Conservation (phyloP, 352 stramenopile species). For the Phytopythium chamaehyphon region DNA sequence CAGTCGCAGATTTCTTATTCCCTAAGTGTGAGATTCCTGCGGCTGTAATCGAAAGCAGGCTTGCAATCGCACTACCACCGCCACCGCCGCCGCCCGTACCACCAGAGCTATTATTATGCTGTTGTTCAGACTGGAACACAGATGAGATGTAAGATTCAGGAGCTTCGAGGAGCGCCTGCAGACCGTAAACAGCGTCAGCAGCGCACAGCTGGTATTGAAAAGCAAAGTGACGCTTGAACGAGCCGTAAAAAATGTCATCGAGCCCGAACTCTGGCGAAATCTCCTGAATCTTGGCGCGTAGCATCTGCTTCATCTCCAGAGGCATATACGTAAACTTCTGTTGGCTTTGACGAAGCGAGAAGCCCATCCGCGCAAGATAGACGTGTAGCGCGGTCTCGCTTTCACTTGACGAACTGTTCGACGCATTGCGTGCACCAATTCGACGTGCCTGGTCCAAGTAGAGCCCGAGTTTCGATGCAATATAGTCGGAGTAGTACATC, state of each 20-base stretch:
- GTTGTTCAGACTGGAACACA: slow-evolving; percentile 63
- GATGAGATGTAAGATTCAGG: slow-evolving; percentile 60
- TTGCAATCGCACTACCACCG: neutral
- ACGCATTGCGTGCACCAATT: slow-evolving; percentile 56
- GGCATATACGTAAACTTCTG: slow-evolving; percentile 97
- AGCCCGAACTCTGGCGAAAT: slow-evolving; percentile 94
- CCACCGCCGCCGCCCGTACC: neutral
- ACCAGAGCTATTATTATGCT: slow-evolving; percentile 39
- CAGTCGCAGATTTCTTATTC: slow-evolving; percentile 18
- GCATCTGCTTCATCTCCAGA: slow-evolving; percentile 85
- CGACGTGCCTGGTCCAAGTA: slow-evolving; percentile 63
- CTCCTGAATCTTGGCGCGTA: slow-evolving; percentile 91
- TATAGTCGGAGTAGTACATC: slow-evolving; percentile 96
- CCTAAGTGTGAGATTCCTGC: slow-evolving; percentile 19
- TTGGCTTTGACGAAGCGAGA: slow-evolving; percentile 93
- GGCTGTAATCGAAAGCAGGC: slow-evolving; percentile 20
- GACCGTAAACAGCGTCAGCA: slow-evolving; percentile 93
- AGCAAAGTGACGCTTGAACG: slow-evolving; percentile 92
- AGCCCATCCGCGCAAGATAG: slow-evolving; percentile 97
- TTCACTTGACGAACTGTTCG: slow-evolving; percentile 19
- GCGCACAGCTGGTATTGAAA: slow-evolving; percentile 95
- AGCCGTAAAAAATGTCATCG: slow-evolving; percentile 95
- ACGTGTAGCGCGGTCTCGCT: slow-evolving; percentile 86
- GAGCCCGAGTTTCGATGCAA: slow-evolving; percentile 87
- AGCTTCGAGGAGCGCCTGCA: slow-evolving; percentile 93